Percentiles rank a stretch among this genome's conserved stretches.
phyloP scores from a whole-genome alignment of 495 filamentous ascomycete genomes.

The Bacidia gigantensis region DNA sequence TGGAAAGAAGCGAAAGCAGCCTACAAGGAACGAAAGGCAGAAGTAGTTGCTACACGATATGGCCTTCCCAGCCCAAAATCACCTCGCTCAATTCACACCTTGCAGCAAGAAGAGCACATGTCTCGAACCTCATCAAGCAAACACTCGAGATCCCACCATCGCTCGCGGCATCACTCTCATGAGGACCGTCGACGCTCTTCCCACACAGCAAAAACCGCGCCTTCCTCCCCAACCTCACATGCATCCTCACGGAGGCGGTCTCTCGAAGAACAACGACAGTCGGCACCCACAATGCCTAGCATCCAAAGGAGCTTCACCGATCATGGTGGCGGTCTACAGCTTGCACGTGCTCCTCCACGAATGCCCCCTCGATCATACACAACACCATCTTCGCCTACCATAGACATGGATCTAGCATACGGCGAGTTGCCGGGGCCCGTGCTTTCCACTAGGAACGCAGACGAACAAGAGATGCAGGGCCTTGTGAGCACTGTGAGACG shows the following conservation, averaged over 20 bases:
- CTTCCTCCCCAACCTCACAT: constrained; percentile 8
- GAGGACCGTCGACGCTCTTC: constrained; percentile 5
- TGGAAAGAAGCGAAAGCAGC: constrained; percentile 79
- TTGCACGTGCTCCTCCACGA: constrained; percentile 4
- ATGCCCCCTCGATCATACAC: constrained; percentile 14
- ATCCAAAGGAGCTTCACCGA: constrained; percentile 35
- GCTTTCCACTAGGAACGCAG: constrained; percentile 18
- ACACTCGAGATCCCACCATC: constrained; percentile 15
- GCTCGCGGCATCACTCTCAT: constrained; percentile 3
- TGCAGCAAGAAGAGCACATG: constrained; percentile 37
- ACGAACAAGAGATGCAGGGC: constrained; percentile 45
- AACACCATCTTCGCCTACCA: constrained; percentile 20
- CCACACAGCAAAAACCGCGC: constrained; percentile 1
- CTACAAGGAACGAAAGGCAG: constrained; percentile 70
- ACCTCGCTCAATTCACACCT: constrained; percentile 31
- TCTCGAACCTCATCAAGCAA: constrained; percentile 32
- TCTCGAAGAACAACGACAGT: constrained; percentile 12
- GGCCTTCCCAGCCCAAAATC: constrained; percentile 42
- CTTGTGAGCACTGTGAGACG: constrained; percentile 56
- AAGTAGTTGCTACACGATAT: constrained; percentile 52
- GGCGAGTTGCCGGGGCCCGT: constrained; percentile 49
- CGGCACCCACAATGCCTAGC: constrained; percentile 2
- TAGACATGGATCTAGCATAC: constrained; percentile 85
- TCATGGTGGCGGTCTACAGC: constrained; percentile 1
- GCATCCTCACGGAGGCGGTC: constrained; percentile 9